Conservation (phyloP, 495 filamentous ascomycete species). For the Neurospora sp. region DNA sequence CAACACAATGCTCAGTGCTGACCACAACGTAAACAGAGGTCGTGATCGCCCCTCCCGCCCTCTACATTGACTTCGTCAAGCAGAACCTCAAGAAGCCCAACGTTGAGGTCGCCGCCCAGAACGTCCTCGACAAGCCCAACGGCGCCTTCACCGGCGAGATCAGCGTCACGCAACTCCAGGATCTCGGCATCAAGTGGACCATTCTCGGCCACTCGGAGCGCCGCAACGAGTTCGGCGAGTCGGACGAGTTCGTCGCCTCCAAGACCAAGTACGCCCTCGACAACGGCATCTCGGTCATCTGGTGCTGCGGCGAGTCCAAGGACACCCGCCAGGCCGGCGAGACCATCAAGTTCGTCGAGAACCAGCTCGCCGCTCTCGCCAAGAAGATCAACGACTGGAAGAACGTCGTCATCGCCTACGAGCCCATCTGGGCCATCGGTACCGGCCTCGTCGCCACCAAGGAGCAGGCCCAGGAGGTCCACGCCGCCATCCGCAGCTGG, state of each 20-base stretch:
- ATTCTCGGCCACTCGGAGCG: slow-evolving; percentile 92
- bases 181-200: slow-evolving; percentile 77
- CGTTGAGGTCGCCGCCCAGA: slow-evolving; percentile 82
- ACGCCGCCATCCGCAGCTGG: slow-evolving; percentile 87
- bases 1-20: background rate
- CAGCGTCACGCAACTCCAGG: slow-evolving; percentile 78
- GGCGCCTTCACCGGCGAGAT: slow-evolving; percentile 98
- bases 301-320: slow-evolving; percentile 92
- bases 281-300: slow-evolving; percentile 78
- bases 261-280: slow-evolving; percentile 90
- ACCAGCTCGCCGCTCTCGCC: slow-evolving; percentile 59
- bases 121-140: slow-evolving; percentile 92
- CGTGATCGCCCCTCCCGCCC: slow-evolving; percentile 80
- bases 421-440: slow-evolving; percentile 99
- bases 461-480: slow-evolving; percentile 90
- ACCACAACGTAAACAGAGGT: slow-evolving; percentile 50
- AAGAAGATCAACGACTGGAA: slow-evolving; percentile 71
- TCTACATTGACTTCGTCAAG: slow-evolving; percentile 82
- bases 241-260: slow-evolving; percentile 73
- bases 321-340: slow-evolving; percentile 81
- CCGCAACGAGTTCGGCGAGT: slow-evolving; percentile 75
- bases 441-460: slow-evolving; percentile 95
- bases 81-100: slow-evolving; percentile 48
- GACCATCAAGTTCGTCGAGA: slow-evolving; percentile 85
- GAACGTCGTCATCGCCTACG: slow-evolving; percentile 94